phyloP scores from a whole-genome alignment of 1,139 yeast species.

The Kurtzmaniella quercitrusa region DNA sequence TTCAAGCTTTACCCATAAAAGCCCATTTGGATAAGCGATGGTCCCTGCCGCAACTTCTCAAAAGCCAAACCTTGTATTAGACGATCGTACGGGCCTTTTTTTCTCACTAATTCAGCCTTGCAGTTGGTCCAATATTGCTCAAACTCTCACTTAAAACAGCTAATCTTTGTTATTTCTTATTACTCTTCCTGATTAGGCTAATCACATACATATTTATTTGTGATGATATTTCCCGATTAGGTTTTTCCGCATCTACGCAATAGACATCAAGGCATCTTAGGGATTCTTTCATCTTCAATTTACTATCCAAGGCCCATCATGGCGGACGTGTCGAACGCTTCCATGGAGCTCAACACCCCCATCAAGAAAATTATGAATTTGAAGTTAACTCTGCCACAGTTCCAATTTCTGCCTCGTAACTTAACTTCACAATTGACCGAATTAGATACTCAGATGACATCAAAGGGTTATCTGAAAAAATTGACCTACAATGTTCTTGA shows the following conservation, averaged over 20 bases:
- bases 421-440: slow-evolving; percentile 7
- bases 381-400: slow-evolving; percentile 29
- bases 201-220: neutral
- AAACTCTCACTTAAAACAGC: neutral
- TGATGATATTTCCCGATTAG: neutral
- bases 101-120: too few relatives aligned
- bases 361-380: slow-evolving; percentile 35
- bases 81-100: too few relatives aligned
- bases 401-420: slow-evolving; percentile 12
- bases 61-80: too few relatives aligned
- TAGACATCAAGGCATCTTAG: neutral
- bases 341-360: slow-evolving; percentile 31
- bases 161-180: neutral
- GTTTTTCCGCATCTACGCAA: neutral
- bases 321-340: slow-evolving; percentile 3
- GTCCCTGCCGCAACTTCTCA: too few relatives aligned
- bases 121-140: too few relatives aligned
- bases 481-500: slow-evolving; percentile 37
- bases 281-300: neutral
- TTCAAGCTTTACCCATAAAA: too few relatives aligned
- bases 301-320: neutral
- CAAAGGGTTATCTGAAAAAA: slow-evolving; percentile 39
- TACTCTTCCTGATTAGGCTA: neutral
- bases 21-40: too few relatives aligned
- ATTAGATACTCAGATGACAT: slow-evolving; percentile 23